Base-by-base conservation (phyloP, 1,139 yeast species). In the Lodderomyces margitis region DNA sequence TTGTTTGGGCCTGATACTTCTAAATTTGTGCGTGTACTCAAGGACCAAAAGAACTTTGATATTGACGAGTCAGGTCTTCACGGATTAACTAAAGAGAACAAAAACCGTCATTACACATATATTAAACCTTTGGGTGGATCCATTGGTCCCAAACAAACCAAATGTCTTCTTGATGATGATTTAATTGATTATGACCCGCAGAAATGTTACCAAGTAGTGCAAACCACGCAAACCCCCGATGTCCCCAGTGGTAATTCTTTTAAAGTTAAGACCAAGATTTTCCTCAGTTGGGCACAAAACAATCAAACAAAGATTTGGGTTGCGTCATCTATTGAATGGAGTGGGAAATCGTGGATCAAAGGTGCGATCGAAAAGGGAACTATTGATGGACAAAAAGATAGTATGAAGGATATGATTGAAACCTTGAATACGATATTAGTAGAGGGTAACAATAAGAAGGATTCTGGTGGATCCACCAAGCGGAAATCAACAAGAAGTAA, bases 121-220 rank as follows among this genome's bases (percentile, higher is more conserved):
- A 74, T 71, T 37, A 91, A 91, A 59, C 98, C 96, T 3, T 69
- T 94, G 46, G 70, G 73, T 45, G 91, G 84, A 1, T 80, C 96
- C 0, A 80, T 94, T 45, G 98, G 98, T 0, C 98, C 98, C 5
- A 92, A 91, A 56, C 96, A 91, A 58, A 91, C 98, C 2, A 79
- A 76, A 52, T 94, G 98, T 66, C 57, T 75, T 12, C 80, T 88
- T 42, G 81, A 81, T 2, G 99, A 94, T 53, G 73, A 76, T 7
- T 64, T 87, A 37, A 81, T 83, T 45, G 73, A 75, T 37, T 79
- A 73, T 62, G 87, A 87, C 56, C 62, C 81, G 37, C 77, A 81
- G 11, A 66, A 73, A 24, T 69, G 64, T 45, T 74, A 84, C 33
- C 66, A 77, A 28, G 83, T 87, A 2, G 75, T 79, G 31, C 91